Evolutionary conservation across 2,329 filamentous ascomycete species (phyloP).

Genomic region (Tolypocladium sp.): DNA sequence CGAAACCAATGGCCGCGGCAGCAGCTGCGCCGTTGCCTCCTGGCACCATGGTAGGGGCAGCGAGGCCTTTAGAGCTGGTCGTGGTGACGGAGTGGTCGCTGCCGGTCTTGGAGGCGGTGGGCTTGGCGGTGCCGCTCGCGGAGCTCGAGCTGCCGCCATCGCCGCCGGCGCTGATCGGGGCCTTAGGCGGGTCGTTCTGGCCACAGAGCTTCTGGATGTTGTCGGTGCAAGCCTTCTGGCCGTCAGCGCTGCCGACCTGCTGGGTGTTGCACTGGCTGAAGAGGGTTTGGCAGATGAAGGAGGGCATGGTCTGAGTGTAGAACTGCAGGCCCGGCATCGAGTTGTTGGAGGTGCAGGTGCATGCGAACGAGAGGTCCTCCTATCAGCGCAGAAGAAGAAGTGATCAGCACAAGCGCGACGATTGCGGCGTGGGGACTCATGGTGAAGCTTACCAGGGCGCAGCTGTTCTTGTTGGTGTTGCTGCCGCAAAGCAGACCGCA

Average conservation of each 20-base stretch:
- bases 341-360: slow-evolving; percentile 38
- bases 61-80: slow-evolving; percentile 19
- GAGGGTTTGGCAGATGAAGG: slow-evolving; percentile 41
- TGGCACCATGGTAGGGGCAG: slow-evolving; percentile 32
- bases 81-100: slow-evolving; percentile 20
- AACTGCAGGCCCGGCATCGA: slow-evolving; percentile 41
- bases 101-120: slow-evolving; percentile 12
- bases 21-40: slow-evolving; percentile 34
- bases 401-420: slow-evolving; percentile 1
- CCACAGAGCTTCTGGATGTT: slow-evolving; percentile 41
- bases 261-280: slow-evolving; percentile 36
- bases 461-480: slow-evolving; percentile 30
- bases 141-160: slow-evolving; percentile 10
- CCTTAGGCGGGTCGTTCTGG: slow-evolving; percentile 22
- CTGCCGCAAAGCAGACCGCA: slow-evolving; percentile 38
- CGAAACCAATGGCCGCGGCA: slow-evolving; percentile 39
- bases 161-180: slow-evolving; percentile 12
- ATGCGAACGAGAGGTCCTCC: slow-evolving; percentile 36
- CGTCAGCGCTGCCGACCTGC: slow-evolving; percentile 30
- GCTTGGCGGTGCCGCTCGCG: slow-evolving; percentile 15
- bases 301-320: slow-evolving; percentile 43
- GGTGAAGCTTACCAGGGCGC: slow-evolving; percentile 31
- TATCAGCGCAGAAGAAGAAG: not conserved
- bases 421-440: not conserved
- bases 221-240: slow-evolving; percentile 37